Percentiles rank a stretch among this genome's conserved stretches.
phyloP scores from a whole-genome alignment of 208 protist species.

The Endotrypanum monterogeii region DNA sequence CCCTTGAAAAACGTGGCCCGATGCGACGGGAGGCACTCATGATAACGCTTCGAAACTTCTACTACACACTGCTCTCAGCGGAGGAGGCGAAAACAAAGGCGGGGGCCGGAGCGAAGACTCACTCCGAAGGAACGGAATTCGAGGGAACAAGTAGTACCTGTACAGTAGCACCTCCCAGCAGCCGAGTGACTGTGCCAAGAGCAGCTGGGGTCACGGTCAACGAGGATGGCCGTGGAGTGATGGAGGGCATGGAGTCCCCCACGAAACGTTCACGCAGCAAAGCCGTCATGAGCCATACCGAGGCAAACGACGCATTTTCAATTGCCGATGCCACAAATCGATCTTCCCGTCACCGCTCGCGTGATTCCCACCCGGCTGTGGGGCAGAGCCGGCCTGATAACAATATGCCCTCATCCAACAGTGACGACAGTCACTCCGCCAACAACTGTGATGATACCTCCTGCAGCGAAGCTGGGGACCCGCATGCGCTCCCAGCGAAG shows the following conservation, averaged over 20 bases:
- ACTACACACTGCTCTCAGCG: conserved; percentile 63
- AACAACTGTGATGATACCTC: neutral
- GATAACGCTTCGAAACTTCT: conserved; percentile 71
- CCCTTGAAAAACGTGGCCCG: conserved; percentile 46
- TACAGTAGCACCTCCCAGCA: conserved; percentile 1
- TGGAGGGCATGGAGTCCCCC: neutral
- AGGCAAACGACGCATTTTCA: neutral
- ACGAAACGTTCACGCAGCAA: conserved; percentile 3
- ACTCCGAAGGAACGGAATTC: neutral
- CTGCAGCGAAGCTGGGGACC: neutral
- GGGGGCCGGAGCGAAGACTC: neutral
- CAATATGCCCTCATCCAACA: neutral
- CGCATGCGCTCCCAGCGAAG: neutral
- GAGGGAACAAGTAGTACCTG: neutral
- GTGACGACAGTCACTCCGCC: neutral
- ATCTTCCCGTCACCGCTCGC: neutral
- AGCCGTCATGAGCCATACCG: neutral
- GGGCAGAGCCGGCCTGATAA: neutral
- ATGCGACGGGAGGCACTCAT: conserved; percentile 69
- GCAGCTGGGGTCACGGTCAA: neutral
- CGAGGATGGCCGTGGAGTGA: neutral
- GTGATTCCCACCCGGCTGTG: neutral
- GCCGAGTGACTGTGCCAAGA: neutral
- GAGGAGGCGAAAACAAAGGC: conserved; percentile 22
- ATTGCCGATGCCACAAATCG: neutral